phyloP scores from a whole-genome alignment of 2,329 filamentous ascomycete genomes.

The Fusarium sp. region DNA sequence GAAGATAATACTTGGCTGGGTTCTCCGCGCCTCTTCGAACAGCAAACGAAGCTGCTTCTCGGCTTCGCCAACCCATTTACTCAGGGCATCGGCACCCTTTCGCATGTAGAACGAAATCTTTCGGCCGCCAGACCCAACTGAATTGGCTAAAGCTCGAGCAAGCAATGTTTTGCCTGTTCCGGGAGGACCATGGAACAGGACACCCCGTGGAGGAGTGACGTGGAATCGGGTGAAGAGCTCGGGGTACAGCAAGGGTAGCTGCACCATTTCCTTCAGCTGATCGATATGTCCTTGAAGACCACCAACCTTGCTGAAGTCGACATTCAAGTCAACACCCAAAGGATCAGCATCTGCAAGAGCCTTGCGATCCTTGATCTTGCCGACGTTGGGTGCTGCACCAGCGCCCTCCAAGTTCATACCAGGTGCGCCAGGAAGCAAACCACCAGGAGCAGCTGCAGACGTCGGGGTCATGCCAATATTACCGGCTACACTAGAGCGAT shows the following conservation, averaged over 20 bases:
- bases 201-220: conserved; percentile 92
- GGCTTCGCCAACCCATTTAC: conserved; percentile 99
- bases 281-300: conserved; percentile 94
- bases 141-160: conserved; percentile 90
- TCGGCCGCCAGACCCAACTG: conserved; percentile 85
- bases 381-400: conserved; percentile 78
- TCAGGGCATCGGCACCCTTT: conserved; percentile 95
- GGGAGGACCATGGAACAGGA: conserved; percentile 95
- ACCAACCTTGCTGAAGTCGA: conserved; percentile 94
- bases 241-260: conserved; percentile 91
- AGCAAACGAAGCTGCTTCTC: conserved; percentile 93
- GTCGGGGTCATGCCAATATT: conserved; percentile 72
- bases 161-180: conserved; percentile 98
- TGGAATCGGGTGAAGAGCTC: conserved; percentile 93
- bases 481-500: conserved; percentile 67
- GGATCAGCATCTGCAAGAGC: conserved; percentile 93
- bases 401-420: conserved; percentile 57
- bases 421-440: conserved; percentile 56
- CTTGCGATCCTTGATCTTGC: conserved; percentile 93
- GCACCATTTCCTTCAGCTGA: conserved; percentile 98
- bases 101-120: conserved; percentile 99
- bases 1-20: conserved; percentile 98
- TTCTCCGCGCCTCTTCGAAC: conserved; percentile 95
- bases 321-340: conserved; percentile 89
- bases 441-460: conserved; percentile 60